phyloP scores from a whole-genome alignment of 768 basidiomycete genomes.

The Paxillus ammoniavirescens region DNA sequence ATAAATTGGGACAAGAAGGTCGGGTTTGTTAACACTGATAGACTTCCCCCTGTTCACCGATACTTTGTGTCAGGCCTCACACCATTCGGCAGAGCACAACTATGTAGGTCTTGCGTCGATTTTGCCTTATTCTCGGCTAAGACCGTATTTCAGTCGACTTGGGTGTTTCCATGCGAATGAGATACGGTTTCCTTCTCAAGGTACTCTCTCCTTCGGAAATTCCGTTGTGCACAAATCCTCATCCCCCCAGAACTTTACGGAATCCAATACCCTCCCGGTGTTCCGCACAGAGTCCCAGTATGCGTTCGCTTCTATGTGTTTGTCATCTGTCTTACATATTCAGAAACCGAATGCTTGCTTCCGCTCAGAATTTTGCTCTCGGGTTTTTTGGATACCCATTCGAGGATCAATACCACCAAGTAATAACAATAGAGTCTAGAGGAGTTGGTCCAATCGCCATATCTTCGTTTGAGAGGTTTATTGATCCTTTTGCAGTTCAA shows the following conservation, averaged over 20 bases:
- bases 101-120: conserved; percentile 49
- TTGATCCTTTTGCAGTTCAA: no score
- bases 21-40: not conserved
- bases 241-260: conserved; percentile 36
- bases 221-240: conserved; percentile 20
- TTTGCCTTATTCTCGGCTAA: not conserved
- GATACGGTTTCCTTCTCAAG: conserved; percentile 42
- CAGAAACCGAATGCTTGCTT: no score
- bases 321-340: no score
- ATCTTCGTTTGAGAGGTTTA: no score
- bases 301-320: conserved; percentile 7
- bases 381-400: no score
- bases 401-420: no score
- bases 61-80: conserved; percentile 57
- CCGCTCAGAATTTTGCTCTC: no score
- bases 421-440: no score
- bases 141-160: conserved; percentile 31
- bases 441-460: no score
- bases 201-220: conserved; percentile 9
- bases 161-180: conserved; percentile 41
- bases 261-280: conserved; percentile 40
- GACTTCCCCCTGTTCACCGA: not conserved
- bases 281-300: conserved; percentile 53
- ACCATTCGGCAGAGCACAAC: conserved; percentile 79
- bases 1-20: conserved; percentile 83